These are phyloP conservation scores for Myxozyma lipomycoides DNA, from an alignment of 805 yeast genomes.

Conservation along the genomic window DNA sequence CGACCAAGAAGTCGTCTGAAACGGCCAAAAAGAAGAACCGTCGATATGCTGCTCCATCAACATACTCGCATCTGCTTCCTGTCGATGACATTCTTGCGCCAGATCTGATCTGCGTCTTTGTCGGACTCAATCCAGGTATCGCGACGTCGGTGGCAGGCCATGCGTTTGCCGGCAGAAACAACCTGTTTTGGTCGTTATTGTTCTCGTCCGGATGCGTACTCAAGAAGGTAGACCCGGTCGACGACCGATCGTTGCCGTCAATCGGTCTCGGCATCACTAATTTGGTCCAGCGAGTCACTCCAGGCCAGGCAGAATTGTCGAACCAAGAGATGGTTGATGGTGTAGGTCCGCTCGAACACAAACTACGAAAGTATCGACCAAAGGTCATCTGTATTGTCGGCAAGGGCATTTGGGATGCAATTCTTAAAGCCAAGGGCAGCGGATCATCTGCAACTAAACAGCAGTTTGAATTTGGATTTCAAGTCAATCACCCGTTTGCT, in stretches of 20 bases:
- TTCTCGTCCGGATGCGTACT: constrained; percentile 49
- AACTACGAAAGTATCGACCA: constrained; percentile 43
- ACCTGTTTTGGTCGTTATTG: constrained; percentile 63
- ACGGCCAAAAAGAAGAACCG: constrained; percentile 8
- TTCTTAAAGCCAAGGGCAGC: constrained; percentile 40
- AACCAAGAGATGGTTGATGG: constrained; percentile 50
- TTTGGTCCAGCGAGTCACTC: constrained; percentile 60
- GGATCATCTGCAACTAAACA: constrained; percentile 36
- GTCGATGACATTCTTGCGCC: constrained; percentile 29
- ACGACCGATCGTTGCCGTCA: constrained; percentile 42
- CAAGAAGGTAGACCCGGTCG: constrained; percentile 38
- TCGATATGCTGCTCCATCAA: constrained; percentile 24
- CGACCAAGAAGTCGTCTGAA: neutral
- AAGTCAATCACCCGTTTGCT: constrained; percentile 29
- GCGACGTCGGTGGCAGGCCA: constrained; percentile 59
- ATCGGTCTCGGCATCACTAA: constrained; percentile 65
- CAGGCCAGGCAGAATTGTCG: constrained; percentile 52
- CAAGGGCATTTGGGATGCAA: constrained; percentile 67
- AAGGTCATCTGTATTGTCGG: constrained; percentile 58
- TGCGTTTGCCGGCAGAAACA: constrained; percentile 67
- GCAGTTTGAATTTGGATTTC: constrained; percentile 55
- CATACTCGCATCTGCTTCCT: constrained; percentile 27
- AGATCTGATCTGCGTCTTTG: constrained; percentile 47
- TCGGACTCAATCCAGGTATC: constrained; percentile 72
- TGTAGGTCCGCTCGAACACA: constrained; percentile 50